phyloP scores from a whole-genome alignment of 192 early-diverging fungal species.

The Funneliformis geosporum region DNA sequence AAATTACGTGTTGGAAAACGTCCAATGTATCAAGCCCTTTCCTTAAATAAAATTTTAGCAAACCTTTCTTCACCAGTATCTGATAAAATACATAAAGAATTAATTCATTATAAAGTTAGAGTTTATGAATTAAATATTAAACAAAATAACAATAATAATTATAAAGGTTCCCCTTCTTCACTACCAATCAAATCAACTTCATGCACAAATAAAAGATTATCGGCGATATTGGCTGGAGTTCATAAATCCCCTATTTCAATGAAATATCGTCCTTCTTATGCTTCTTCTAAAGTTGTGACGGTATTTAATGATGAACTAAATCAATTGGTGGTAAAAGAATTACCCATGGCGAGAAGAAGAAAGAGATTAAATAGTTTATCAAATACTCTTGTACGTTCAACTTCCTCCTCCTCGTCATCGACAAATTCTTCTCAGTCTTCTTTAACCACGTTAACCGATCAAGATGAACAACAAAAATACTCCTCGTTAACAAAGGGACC shows the following conservation, averaged over 20 bases:
- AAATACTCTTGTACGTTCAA: not conserved
- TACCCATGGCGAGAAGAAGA: slow-evolving; percentile 16
- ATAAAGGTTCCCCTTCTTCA: not conserved
- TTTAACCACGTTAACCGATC: not conserved
- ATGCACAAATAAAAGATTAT: not conserved
- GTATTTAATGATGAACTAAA: slow-evolving; percentile 14
- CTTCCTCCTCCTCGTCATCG: not conserved
- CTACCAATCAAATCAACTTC: not conserved
- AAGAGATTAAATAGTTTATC: slow-evolving; percentile 5
- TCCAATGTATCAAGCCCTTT: not conserved
- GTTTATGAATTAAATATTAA: not conserved
- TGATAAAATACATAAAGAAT: not conserved
- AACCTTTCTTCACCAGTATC: not conserved
- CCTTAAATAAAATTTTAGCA: not conserved
- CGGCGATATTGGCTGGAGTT: not conserved
- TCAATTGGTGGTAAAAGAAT: not conserved
- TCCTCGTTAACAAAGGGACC: not conserved
- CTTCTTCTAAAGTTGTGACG: not conserved
- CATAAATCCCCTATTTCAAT: not conserved
- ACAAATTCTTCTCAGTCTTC: slow-evolving; percentile 11
- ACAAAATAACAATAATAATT: not conserved
- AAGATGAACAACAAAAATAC: not conserved
- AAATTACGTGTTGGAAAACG: not conserved
- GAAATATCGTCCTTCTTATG: slow-evolving; percentile 27
- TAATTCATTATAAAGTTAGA: not conserved